Conservation (phyloP, 495 filamentous ascomycete species). For the Aspergillus nanangensis region DNA sequence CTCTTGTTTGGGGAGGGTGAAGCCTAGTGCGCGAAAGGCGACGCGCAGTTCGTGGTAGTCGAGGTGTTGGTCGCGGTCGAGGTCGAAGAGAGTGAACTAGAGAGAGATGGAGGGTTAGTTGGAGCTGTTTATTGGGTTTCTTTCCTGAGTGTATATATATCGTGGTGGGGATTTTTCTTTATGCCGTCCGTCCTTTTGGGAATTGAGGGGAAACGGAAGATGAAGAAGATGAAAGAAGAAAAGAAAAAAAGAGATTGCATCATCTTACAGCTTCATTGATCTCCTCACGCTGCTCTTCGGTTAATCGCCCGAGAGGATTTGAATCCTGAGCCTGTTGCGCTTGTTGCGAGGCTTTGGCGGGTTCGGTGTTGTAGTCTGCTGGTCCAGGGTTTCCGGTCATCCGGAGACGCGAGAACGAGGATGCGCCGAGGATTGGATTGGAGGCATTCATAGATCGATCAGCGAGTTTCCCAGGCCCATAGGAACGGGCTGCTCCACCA, state of each 20-base stretch:
- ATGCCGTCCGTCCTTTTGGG: background rate
- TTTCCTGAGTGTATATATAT: no score
- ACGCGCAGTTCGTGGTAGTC: constrained; percentile 99
- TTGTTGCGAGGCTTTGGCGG: constrained; percentile 27
- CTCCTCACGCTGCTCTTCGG: constrained; percentile 84
- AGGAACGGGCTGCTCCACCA: constrained; percentile 46
- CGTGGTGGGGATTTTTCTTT: constrained; percentile 5
- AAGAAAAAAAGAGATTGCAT: background rate
- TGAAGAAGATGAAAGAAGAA: background rate
- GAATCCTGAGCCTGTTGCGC: constrained; percentile 31
- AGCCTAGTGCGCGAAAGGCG: constrained; percentile 92
- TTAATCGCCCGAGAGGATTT: constrained; percentile 52
- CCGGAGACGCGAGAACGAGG: constrained; percentile 38
- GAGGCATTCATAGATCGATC: constrained; percentile 42
- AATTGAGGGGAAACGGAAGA: no score
- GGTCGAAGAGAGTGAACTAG: constrained; percentile 94
- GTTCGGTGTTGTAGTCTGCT: constrained; percentile 28
- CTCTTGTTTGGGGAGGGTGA: constrained; percentile 81
- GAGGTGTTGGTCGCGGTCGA: constrained; percentile 89
- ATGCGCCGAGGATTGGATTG: constrained; percentile 43
- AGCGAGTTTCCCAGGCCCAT: constrained; percentile 43
- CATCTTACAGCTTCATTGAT: constrained; percentile 80
- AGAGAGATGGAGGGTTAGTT: constrained; percentile 5
- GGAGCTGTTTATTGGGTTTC: constrained; percentile 5
- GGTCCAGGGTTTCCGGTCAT: constrained; percentile 22